These are phyloP conservation scores for Blastobotrys malaysiensis DNA, from an alignment of 1,139 yeast genomes.

Conservation along the genomic window DNA sequence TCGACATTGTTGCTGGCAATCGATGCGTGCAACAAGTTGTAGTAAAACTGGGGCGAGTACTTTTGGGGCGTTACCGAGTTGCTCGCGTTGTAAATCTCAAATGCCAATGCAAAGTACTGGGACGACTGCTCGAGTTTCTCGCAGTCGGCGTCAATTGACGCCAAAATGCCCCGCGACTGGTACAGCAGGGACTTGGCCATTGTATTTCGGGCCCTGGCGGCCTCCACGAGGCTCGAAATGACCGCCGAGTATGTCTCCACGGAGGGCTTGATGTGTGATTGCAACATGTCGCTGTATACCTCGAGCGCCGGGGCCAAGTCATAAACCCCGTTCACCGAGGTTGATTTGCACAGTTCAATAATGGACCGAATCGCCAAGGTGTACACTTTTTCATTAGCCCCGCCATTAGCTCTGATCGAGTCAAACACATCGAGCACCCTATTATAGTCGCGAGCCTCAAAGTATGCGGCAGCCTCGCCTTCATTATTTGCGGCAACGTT, in stretches of 20 bases:
- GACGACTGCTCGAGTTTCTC: constrained; percentile 17
- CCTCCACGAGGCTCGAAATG: constrained; percentile 24
- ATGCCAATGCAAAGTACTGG: constrained; percentile 25
- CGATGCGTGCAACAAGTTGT: constrained; percentile 19
- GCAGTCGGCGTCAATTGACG: constrained; percentile 12
- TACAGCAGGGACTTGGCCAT: constrained; percentile 2
- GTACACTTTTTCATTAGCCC: constrained; percentile 4
- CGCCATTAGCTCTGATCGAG: not conserved
- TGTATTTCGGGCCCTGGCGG: constrained; percentile 18
- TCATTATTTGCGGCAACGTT: not conserved
- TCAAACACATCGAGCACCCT: constrained; percentile 13
- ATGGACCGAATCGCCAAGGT: constrained; percentile 9
- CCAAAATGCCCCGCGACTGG: constrained; percentile 9
- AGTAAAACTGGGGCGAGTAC: constrained; percentile 18
- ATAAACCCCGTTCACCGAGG: constrained; percentile 4
- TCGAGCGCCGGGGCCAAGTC: constrained; percentile 25
- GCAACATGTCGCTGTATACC: constrained; percentile 30
- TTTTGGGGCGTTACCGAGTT: constrained; percentile 21
- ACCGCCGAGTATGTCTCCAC: constrained; percentile 30
- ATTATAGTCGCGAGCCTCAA: constrained; percentile 4
- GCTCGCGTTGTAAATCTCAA: constrained; percentile 28
- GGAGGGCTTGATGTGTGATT: constrained; percentile 24
- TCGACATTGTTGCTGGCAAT: constrained; percentile 5
- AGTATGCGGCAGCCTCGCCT: not conserved
- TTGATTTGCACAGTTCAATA: constrained; percentile 9